Base-by-base conservation (phyloP, 257 asterid species). In the Nyctanthes arbortristis region DNA sequence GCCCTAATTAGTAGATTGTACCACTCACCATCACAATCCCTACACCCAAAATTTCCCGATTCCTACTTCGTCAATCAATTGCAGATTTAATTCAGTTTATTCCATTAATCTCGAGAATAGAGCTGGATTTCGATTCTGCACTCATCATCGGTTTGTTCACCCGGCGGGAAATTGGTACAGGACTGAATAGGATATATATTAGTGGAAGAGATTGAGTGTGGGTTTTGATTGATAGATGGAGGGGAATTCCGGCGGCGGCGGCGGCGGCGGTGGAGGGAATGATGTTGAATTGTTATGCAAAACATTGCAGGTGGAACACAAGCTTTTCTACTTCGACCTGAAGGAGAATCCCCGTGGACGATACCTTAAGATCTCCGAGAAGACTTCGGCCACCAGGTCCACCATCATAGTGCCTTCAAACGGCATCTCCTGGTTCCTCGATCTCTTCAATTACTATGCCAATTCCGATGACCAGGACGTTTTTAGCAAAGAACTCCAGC, bases 301-400 rank as follows among this genome's bases (percentile, higher is more conserved):
- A 78, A 93, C 97, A 1, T 75, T 93, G 74, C 98, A 93, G 82
- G 96, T 91, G 56, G 98, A 91, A 77, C 98, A 93, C 88, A 93
- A 93, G 84, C 87, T 93, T 10, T 93, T 93, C 85, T 93, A 93
- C 83, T 93, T 93, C 77, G 96, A 93, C 79, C 89, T 93, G 62
- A 93, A 93, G 88, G 98, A 93, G 89, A 93, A 93, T 86, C 96
- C 98, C 24, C 85, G 98, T 3, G 97, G 98, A 29, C 84, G 96
- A 10, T 93, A 93, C 78, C 91, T 93, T 6, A 93, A 93, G 85
- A 93, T 93, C 78, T 93, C 97, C 2, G 97, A 93, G 86, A 93
- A 93, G 80, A 93, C 98, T 5, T 93, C 98, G 1, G 93, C 97
- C 63, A 85, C 98, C 58, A 82, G 98, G 86, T 93, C 98, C 66